Evolutionary conservation across 305 asterid species (phyloP), one percentile per base, ranked within the genome.

Genomic region (Galium porrigens): DNA sequence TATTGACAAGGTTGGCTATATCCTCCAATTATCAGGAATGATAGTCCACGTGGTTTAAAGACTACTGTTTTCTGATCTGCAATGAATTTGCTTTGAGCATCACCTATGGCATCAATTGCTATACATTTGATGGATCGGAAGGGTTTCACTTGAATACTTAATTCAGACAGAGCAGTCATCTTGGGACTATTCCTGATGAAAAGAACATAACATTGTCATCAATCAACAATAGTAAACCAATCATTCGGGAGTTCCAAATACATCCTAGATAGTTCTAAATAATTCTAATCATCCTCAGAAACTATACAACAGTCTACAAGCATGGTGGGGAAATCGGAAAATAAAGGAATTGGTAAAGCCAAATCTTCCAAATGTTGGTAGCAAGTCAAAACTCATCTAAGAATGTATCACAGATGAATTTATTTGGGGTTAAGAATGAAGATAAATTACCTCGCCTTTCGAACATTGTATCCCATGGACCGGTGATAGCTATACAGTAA

Each of bases 231-330:
- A 25, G 22, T 27, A 49, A 66, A 39, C 15, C n/a, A 12, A 66
- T 66, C 14, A 12, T 55, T 66, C 22, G 14, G 58, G 57, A 66
- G n/a, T 41, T 44, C 39, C n/a, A 39, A 66, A 36, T n/a, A 39
- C 12, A 39, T 7, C 44, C 7, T 39, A 10, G 7, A 8, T 39
- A 10, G 46, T 39, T 39, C 46, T 39, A 39, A 39, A 8, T 39
- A 10, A 15, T 39, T 39, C 46, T 39, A 39, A 39, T 39, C 46
- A 39, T 39, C 3, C 15, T 39, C 39, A 6, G 39, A 39, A 39
- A 39, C 1, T 39, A 39, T 8, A 8, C 11, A 8, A 9, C 7
- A 34, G 7, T 34, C 7, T 41, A 41, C n/a, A 41, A 41, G n/a
- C 3, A 41, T 41, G 9, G 48, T 1, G 48, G 9, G 48, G 15